phyloP scores from a whole-genome alignment of 2,329 filamentous ascomycete species.

The Microsporum audouinii region DNA sequence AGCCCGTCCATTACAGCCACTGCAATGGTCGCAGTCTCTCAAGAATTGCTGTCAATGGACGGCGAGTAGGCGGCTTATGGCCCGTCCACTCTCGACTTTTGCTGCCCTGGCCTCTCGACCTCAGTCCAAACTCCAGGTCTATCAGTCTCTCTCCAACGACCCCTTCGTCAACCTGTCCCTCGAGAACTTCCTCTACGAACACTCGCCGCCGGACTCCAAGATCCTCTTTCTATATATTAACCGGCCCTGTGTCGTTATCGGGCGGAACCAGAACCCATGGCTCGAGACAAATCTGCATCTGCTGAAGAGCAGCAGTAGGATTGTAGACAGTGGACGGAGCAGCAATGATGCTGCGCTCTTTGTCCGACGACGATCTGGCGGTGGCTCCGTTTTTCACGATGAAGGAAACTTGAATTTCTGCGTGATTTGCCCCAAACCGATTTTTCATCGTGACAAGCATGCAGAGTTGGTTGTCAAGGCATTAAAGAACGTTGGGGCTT shows the following conservation, averaged over 20 bases:
- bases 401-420: slow-evolving; percentile 88
- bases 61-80: not conserved
- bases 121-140: slow-evolving; percentile 48
- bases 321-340: slow-evolving; percentile 11
- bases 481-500: slow-evolving; percentile 40
- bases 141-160: slow-evolving; percentile 56
- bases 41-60: not conserved
- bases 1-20: not conserved
- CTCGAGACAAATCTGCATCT: slow-evolving; percentile 65
- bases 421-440: slow-evolving; percentile 66
- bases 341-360: slow-evolving; percentile 40
- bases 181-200: slow-evolving; percentile 78
- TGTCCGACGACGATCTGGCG: slow-evolving; percentile 75
- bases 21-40: slow-evolving; percentile 2
- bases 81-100: not conserved
- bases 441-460: slow-evolving; percentile 75
- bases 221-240: slow-evolving; percentile 85
- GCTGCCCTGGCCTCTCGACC: slow-evolving; percentile 2
- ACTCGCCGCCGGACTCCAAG: slow-evolving; percentile 57
- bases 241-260: slow-evolving; percentile 75
- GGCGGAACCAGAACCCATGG: slow-evolving; percentile 97
- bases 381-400: slow-evolving; percentile 91
- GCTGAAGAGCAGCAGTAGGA: slow-evolving; percentile 31
- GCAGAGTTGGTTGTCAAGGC: slow-evolving; percentile 89
- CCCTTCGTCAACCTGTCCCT: slow-evolving; percentile 88